Base-by-base conservation (phyloP, 805 yeast genomes). In the Ogataea degrootiae region DNA sequence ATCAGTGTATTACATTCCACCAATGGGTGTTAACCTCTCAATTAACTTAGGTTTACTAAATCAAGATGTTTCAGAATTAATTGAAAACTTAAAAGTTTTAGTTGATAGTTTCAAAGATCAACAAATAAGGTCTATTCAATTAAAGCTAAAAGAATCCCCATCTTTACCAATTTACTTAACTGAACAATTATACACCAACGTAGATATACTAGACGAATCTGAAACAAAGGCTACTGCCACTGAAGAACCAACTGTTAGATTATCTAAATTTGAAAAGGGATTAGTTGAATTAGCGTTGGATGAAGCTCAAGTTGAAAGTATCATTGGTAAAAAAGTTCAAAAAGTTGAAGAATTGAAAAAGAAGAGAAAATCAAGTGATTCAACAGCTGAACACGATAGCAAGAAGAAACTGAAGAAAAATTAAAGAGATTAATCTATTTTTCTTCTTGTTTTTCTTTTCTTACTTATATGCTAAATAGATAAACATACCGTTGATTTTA, bases 111-210 rank as follows among this genome's bases (percentile, higher is more conserved):
- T 89, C 52, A 59, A 69, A 6, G 57, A 61, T 22, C 42, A 68
- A 35, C 66, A 66, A 37, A 75, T 79, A 62, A 85, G 81, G 67
- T 77, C 78, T 36, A 70, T 84, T 34, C 79, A 77, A 59, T 63
- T 87, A 51, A 89, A 89, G 70, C 75, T 92, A 12, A 70, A 73
- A 48, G 66, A 68, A 38, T 87, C 96, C 19, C 96, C 97, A 19
- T 79, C 91, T 8, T 72, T 94, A 58, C 98, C 99, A 40, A 72
- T 94, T 50, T 94, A 73, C 68, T 79, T 83, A 61, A 73, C 85
- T 41, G 83, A 85, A 31, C 74, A 73, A 53, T 62, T 83, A 44
- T 76, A 67, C 61, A 58, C 62, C 35, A 82, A 77, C 22, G 70
- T 68, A 37, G 87, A 83, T 58, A 67, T 78, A 37, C 64, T 68